Percentiles rank a stretch among this genome's conserved stretches.
Conservation (phyloP, 2,329 filamentous ascomycete species). For the Trichophyton benhamiae region DNA sequence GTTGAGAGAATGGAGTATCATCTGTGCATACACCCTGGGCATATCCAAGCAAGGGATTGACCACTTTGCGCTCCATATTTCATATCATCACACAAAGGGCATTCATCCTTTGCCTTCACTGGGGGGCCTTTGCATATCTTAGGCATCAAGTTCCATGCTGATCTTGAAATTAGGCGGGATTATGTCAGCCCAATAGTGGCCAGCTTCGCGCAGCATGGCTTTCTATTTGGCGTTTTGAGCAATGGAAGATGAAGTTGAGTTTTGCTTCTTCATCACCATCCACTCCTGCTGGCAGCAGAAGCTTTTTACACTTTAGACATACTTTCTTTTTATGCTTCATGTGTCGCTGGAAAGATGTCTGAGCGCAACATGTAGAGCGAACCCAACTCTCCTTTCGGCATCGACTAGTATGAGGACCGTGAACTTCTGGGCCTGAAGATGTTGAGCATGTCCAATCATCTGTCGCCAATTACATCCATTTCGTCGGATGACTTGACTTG, state of each 20-base stretch:
- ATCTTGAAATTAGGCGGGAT: neutral
- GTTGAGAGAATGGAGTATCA: neutral
- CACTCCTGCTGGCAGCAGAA: no score
- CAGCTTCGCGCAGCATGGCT: neutral
- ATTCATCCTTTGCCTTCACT: no score
- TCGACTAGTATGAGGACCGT: neutral
- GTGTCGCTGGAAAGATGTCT: neutral
- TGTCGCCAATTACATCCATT: neutral
- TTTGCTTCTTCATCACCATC: neutral
- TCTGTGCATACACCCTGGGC: neutral
- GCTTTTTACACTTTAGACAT: neutral
- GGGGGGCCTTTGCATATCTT: neutral
- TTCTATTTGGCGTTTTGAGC: neutral
- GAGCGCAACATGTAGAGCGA: neutral
- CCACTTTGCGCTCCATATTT: neutral
- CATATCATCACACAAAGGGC: neutral
- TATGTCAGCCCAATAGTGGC: neutral
- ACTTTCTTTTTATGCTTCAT: slow-evolving; percentile 1
- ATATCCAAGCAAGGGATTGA: neutral
- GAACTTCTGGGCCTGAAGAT: neutral
- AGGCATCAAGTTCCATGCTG: neutral
- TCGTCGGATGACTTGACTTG: neutral
- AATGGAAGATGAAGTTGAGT: neutral
- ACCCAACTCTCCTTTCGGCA: neutral
- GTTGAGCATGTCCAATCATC: neutral